Conservation (phyloP, 371 early-diverging fungal genomes). For the Actinomortierella ambigua region DNA sequence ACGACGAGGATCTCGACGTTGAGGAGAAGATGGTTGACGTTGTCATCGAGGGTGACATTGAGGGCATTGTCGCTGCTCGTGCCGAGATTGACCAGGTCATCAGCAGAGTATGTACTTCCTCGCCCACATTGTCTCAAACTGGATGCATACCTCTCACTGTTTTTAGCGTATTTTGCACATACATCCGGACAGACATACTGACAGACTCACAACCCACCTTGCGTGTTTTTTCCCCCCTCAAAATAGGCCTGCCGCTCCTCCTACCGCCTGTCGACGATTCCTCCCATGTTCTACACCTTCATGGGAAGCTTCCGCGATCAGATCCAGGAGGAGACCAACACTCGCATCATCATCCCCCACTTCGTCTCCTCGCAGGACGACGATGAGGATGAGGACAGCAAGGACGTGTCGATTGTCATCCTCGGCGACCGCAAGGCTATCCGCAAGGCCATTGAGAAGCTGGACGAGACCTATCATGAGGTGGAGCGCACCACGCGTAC, state of each 20-base stretch:
- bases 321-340: constrained; percentile 67
- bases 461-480: constrained; percentile 63
- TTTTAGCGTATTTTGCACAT: too few species aligned
- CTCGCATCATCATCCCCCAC: constrained; percentile 83
- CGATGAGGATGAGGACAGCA: constrained; percentile 49
- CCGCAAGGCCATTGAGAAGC: constrained; percentile 60
- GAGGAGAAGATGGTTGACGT: constrained; percentile 65
- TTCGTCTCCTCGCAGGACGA: constrained; percentile 50
- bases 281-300: constrained; percentile 76
- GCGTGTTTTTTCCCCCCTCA: too few species aligned
- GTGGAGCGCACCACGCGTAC: constrained; percentile 68
- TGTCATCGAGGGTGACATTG: constrained; percentile 84
- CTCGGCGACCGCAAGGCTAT: constrained; percentile 62
- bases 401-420: constrained; percentile 61
- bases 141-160: too few species aligned
- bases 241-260: constrained; percentile 36
- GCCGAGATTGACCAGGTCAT: constrained; percentile 86
- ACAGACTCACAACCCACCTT: background rate
- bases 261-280: constrained; percentile 50
- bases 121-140: too few species aligned
- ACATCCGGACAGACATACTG: too few species aligned
- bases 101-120: constrained; percentile 77
- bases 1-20: constrained; percentile 60
- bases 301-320: constrained; percentile 78
- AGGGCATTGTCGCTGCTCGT: constrained; percentile 85